A percentile compares a stretch with the other conserved stretches of the same genome.
phyloP scores from a whole-genome alignment of 2,329 filamentous ascomycete species.

The Aaosphaeria arxii region DNA sequence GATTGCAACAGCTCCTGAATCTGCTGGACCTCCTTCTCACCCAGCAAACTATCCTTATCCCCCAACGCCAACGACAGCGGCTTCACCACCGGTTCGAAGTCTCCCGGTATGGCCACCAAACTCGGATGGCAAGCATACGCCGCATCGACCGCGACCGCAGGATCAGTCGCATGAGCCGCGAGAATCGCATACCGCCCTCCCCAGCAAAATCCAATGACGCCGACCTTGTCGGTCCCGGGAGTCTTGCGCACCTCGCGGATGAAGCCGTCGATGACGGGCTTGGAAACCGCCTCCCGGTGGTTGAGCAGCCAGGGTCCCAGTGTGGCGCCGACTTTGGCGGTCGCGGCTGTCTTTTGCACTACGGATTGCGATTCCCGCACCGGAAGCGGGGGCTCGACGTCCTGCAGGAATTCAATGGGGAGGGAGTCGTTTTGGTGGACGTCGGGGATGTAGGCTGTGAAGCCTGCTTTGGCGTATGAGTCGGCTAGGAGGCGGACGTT shows the following conservation, averaged over 20 bases:
- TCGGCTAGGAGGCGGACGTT: constrained; percentile 44
- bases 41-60: constrained; percentile 41
- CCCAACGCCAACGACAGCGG: constrained; percentile 43
- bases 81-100: constrained; percentile 40
- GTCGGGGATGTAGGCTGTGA: constrained; percentile 42
- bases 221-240: constrained; percentile 41
- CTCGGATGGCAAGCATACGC: constrained; percentile 43
- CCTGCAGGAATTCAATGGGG: constrained; percentile 37
- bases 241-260: constrained; percentile 38
- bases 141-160: constrained; percentile 40
- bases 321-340: constrained; percentile 39
- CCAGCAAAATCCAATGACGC: constrained; percentile 43
- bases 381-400: constrained; percentile 42
- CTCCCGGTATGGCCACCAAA: constrained; percentile 40
- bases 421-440: constrained; percentile 41
- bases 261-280: constrained; percentile 45
- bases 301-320: constrained; percentile 42
- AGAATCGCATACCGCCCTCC: constrained; percentile 42
- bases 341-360: constrained; percentile 40
- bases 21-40: constrained; percentile 36
- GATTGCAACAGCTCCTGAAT: constrained; percentile 41
- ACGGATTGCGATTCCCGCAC: constrained; percentile 35
- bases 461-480: constrained; percentile 40
- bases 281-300: constrained; percentile 42
- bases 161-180: constrained; percentile 5